Conservation (phyloP, 2,329 filamentous ascomycete genomes). For the Pyricularia sp. region DNA sequence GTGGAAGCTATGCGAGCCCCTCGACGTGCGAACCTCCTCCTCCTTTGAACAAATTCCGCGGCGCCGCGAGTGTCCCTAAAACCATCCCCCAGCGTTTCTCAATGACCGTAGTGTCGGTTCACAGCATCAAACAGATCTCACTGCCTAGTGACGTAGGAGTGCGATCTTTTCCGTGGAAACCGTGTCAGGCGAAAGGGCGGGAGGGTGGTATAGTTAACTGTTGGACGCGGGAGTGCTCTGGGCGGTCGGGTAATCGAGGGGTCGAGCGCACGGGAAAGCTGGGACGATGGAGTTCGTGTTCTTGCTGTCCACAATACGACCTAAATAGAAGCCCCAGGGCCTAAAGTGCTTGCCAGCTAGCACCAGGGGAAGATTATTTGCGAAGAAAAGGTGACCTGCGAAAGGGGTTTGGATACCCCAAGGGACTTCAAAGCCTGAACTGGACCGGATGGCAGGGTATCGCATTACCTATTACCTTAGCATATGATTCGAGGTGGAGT, state of each 20-base stretch:
- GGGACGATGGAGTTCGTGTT: background rate
- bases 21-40: background rate
- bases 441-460: background rate
- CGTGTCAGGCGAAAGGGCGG: background rate
- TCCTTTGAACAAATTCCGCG: background rate
- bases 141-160: background rate
- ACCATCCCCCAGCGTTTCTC: background rate
- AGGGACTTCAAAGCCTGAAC: background rate
- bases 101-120: background rate
- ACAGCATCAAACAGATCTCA: background rate
- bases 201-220: background rate
- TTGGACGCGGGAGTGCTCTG: background rate
- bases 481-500: background rate
- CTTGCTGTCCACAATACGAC: background rate
- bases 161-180: background rate
- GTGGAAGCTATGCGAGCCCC: background rate
- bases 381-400: background rate
- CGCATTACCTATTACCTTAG: background rate
- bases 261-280: background rate
- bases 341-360: background rate
- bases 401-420: background rate
- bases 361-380: background rate
- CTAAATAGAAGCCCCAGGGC: background rate
- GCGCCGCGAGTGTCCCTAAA: background rate
- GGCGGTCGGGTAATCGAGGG: background rate